Percentiles rank a stretch among this genome's conserved stretches.
These are phyloP conservation scores for Cytospora mali DNA, from an alignment of 2,329 filamentous ascomycete genomes.

Conservation along the genomic window DNA sequence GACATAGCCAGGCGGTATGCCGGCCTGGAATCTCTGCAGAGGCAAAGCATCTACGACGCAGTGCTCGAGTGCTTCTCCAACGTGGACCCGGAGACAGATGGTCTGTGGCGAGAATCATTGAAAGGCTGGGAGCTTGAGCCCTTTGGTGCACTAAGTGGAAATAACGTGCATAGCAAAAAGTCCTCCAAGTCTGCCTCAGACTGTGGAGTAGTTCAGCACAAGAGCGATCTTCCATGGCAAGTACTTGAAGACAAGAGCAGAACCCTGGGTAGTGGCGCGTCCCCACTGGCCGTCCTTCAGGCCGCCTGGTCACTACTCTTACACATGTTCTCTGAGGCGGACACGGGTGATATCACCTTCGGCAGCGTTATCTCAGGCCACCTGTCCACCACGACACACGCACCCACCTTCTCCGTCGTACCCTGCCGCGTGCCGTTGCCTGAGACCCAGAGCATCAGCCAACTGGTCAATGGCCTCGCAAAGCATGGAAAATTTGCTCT, in stretches of 20 bases:
- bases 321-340: conserved; percentile 37
- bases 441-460: conserved; percentile 21
- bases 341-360: conserved; percentile 39
- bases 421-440: conserved; percentile 37
- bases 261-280: conserved; percentile 31
- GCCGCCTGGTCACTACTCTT: conserved; percentile 42
- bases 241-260: conserved; percentile 29
- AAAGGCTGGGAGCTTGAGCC: conserved; percentile 31
- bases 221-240: conserved; percentile 26
- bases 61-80: conserved; percentile 28
- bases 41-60: conserved; percentile 27
- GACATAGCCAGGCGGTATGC: conserved; percentile 35
- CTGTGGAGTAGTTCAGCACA: conserved; percentile 23
- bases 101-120: conserved; percentile 24
- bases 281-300: conserved; percentile 40
- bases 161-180: conserved; percentile 26
- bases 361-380: conserved; percentile 40
- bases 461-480: conserved; percentile 29
- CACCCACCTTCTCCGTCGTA: conserved; percentile 40
- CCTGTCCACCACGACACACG: conserved; percentile 34
- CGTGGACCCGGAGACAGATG: conserved; percentile 26
- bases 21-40: conserved; percentile 26
- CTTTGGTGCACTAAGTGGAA: conserved; percentile 31
- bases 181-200: not conserved
- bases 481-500: conserved; percentile 21